Percentiles rank a stretch among this genome's conserved stretches.
These are phyloP conservation scores for Rhinocladiella mackenziei DNA, from an alignment of 2,329 filamentous ascomycete genomes.

Conservation along the genomic window DNA sequence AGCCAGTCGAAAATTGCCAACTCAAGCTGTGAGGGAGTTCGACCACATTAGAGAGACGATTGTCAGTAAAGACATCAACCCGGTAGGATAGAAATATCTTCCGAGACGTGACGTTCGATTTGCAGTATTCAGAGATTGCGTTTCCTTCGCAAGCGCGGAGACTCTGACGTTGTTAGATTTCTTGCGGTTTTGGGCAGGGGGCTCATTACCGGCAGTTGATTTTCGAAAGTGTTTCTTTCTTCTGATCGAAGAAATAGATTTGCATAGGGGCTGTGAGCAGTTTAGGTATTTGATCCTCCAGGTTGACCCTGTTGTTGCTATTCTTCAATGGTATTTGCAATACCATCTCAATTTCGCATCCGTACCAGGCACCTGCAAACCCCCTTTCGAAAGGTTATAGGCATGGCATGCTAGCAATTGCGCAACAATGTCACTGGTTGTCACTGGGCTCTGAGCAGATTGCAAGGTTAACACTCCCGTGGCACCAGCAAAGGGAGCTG, in stretches of 20 bases:
- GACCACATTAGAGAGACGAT: conserved; percentile 2
- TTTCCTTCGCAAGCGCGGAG: neutral
- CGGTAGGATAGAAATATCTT: conserved; percentile 1
- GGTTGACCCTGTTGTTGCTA: neutral
- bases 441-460: neutral
- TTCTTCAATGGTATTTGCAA: neutral
- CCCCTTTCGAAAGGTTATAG: conserved; percentile 1
- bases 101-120: neutral
- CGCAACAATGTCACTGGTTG: neutral
- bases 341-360: conserved; percentile 2
- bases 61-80: neutral
- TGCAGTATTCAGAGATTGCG: conserved; percentile 4
- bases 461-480: conserved; percentile 1
- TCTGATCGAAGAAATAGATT: conserved; percentile 1
- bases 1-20: conserved; percentile 1
- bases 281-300: conserved; percentile 1
- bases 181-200: neutral
- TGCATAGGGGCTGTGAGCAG: conserved; percentile 2
- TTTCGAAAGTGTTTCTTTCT: neutral
- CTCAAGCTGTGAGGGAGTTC: neutral
- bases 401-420: neutral
- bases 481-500: neutral
- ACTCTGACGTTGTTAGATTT: neutral
- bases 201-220: neutral
- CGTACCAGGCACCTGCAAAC: conserved; percentile 4